phyloP scores from a whole-genome alignment of 768 basidiomycete species.

The Collybiopsis luxurians region DNA sequence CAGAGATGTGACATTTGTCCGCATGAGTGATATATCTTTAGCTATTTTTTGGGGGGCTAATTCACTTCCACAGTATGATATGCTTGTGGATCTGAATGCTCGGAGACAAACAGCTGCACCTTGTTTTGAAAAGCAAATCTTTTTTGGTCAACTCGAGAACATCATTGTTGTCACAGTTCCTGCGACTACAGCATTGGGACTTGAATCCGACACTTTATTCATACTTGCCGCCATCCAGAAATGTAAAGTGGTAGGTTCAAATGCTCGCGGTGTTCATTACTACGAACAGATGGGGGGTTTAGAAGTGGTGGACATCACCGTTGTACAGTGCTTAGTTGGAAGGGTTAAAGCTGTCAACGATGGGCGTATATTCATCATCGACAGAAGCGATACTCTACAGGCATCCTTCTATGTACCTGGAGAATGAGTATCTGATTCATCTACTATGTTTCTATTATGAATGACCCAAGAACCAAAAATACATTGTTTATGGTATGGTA shows the following conservation, averaged over 20 bases:
- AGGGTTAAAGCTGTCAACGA: no score
- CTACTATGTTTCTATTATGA: no score
- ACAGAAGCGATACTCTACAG: no score
- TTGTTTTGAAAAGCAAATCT: conserved; percentile 12
- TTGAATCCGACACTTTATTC: neutral
- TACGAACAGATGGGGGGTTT: neutral
- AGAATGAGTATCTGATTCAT: no score
- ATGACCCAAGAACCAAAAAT: no score
- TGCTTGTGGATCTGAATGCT: conserved; percentile 27
- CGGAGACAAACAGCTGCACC: neutral
- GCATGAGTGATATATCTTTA: conserved; percentile 22
- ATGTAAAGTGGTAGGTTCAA: neutral
- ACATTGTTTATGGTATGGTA: no score
- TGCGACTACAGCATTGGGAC: neutral
- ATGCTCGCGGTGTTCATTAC: no score
- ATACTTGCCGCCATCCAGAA: neutral
- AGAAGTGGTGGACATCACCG: neutral
- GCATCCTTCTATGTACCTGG: no score
- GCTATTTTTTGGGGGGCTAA: neutral
- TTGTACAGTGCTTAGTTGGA: neutral
- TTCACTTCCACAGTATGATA: conserved; percentile 26
- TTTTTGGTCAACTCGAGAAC: conserved; percentile 30
- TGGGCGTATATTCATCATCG: no score
- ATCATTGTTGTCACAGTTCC: conserved; percentile 15
- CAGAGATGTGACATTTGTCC: conserved; percentile 31